Conservation (phyloP, 108 stramenopile species). For the Cyclotella sp. region DNA sequence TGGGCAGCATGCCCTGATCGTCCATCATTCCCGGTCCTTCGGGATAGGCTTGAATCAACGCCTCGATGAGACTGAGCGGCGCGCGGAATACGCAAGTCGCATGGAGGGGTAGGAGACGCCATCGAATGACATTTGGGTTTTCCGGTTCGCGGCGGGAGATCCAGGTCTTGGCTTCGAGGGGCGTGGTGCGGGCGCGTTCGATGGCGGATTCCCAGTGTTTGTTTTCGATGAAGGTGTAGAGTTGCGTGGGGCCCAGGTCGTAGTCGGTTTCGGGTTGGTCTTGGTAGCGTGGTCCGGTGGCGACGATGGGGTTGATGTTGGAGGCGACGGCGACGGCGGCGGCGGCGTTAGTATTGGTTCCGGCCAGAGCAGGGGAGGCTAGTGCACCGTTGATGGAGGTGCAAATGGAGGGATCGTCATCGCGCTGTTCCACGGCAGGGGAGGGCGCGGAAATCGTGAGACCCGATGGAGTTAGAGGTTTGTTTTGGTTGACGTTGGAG, state of each 20-base stretch:
- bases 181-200: constrained; percentile 63
- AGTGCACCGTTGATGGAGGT: constrained; percentile 12
- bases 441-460: constrained; percentile 7
- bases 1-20: constrained; percentile 91
- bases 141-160: constrained; percentile 69
- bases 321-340: background rate
- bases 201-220: constrained; percentile 87
- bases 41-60: constrained; percentile 71
- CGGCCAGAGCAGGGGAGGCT: background rate
- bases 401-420: constrained; percentile 27
- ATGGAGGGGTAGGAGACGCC: constrained; percentile 84
- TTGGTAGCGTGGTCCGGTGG: constrained; percentile 40
- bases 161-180: constrained; percentile 82
- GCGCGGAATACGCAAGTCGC: constrained; percentile 83
- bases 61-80: constrained; percentile 77
- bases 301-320: background rate
- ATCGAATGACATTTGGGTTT: constrained; percentile 62
- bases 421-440: constrained; percentile 17
- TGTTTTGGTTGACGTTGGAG: background rate
- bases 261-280: constrained; percentile 81
- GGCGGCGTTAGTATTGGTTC: background rate
- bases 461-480: background rate
- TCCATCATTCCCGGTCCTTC: constrained; percentile 84
- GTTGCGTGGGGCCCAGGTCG: constrained; percentile 74
- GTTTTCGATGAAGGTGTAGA: constrained; percentile 85